Evolutionary conservation across 192 early-diverging fungal species (phyloP).

Genomic region (Physocladia obscura): DNA sequence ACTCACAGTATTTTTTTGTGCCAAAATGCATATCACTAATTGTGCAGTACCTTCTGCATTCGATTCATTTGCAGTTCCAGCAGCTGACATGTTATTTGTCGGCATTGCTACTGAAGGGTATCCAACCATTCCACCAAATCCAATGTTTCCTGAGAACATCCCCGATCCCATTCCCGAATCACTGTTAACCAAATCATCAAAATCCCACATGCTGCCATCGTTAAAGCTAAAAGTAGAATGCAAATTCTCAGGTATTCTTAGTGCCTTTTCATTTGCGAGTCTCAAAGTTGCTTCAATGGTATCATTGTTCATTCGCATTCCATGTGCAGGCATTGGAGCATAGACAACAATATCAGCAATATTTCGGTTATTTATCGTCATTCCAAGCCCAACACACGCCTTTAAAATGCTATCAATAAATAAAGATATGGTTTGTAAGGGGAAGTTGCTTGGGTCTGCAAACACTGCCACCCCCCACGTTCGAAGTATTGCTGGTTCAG

Average conservation of each 20-base stretch:
- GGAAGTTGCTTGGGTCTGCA: conserved; percentile 40
- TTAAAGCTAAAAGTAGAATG: no score
- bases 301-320: conserved; percentile 12
- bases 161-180: neutral
- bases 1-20: conserved; percentile 31
- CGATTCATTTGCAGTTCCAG: no score
- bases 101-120: neutral
- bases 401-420: conserved; percentile 64
- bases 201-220: neutral
- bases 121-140: conserved; percentile 12
- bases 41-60: conserved; percentile 7
- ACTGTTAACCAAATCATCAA: conserved; percentile 8
- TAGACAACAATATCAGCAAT: conserved; percentile 26
- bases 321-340: conserved; percentile 4
- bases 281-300: conserved; percentile 27
- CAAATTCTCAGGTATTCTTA: no score
- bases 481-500: conserved; percentile 52
- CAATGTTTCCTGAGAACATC: neutral
- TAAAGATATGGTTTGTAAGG: conserved; percentile 37
- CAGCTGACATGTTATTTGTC: no score
- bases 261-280: conserved; percentile 14
- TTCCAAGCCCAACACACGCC: conserved; percentile 65
- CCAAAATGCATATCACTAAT: conserved; percentile 29
- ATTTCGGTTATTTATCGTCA: conserved; percentile 34
- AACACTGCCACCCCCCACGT: conserved; percentile 72